These are phyloP conservation scores for Exidia glandulosa DNA, from an alignment of 768 basidiomycete genomes.

Conservation along the genomic window DNA sequence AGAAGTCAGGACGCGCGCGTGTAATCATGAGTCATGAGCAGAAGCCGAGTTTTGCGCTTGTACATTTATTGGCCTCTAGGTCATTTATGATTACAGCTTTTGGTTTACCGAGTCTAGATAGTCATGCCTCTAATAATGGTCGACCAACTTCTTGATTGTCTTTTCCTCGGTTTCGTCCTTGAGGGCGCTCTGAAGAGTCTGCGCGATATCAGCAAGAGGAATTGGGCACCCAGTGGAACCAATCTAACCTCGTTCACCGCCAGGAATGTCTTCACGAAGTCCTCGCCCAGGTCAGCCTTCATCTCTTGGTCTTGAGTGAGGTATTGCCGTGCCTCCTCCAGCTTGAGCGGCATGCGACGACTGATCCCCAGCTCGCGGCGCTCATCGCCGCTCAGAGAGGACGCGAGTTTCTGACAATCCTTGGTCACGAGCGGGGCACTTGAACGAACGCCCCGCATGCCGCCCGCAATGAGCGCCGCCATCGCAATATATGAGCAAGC, in stretches of 20 bases:
- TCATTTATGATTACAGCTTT: too few relatives aligned
- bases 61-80: too few relatives aligned
- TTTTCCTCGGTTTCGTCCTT: not conserved
- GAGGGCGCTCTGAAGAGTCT: not conserved
- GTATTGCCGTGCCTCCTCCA: conserved; percentile 34
- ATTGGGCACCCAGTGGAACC: not conserved
- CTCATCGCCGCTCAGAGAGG: conserved; percentile 33
- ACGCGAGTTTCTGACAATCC: conserved; percentile 28
- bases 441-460: conserved; percentile 36
- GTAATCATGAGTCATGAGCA: too few relatives aligned
- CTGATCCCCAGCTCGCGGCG: conserved; percentile 36
- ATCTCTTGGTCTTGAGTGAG: conserved; percentile 29
- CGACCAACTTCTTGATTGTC: not conserved
- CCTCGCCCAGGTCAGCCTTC: conserved; percentile 29
- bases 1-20: too few relatives aligned
- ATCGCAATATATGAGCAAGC: conserved; percentile 52
- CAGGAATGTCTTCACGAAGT: conserved; percentile 37
- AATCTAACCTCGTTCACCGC: conserved; percentile 37
- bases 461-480: conserved; percentile 44
- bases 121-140: too few relatives aligned
- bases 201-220: not conserved
- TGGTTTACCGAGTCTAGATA: too few relatives aligned
- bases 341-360: conserved; percentile 38
- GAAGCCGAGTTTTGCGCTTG: too few relatives aligned
- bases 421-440: conserved; percentile 24